Conservation (phyloP, 768 basidiomycete species). For the Amylocystis lapponica region DNA sequence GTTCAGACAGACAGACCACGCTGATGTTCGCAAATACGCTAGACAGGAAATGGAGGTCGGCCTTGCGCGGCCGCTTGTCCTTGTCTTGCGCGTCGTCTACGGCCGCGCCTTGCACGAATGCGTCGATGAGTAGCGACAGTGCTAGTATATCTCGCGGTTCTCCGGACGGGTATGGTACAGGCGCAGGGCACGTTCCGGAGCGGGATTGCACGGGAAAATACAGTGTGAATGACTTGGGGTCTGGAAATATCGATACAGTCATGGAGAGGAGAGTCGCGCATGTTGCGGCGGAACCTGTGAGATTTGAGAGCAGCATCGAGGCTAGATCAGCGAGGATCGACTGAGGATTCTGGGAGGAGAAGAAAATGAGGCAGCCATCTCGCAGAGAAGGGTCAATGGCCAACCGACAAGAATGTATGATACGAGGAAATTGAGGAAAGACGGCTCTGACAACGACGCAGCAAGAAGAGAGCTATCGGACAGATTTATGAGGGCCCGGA, state of each 20-base stretch:
- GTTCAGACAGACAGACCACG: slow-evolving; percentile 57
- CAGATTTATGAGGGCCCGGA: slow-evolving; percentile 89
- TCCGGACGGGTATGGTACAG: slow-evolving; percentile 61
- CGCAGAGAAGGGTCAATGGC: neutral
- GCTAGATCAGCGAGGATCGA: slow-evolving; percentile 91
- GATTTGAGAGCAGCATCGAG: slow-evolving; percentile 95
- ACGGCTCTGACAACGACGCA: slow-evolving; percentile 57
- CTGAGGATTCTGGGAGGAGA: slow-evolving; percentile 79
- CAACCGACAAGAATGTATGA: slow-evolving; percentile 83
- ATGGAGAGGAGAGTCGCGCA: slow-evolving; percentile 60
- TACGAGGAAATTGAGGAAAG: slow-evolving; percentile 75
- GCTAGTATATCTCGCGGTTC: slow-evolving; percentile 52
- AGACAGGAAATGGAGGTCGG: slow-evolving; percentile 83
- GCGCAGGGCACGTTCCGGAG: slow-evolving; percentile 72
- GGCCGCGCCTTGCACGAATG: slow-evolving; percentile 72
- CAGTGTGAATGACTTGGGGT: slow-evolving; percentile 40
- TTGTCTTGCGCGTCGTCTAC: slow-evolving; percentile 44
- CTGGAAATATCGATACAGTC: slow-evolving; percentile 56
- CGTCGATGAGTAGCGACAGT: slow-evolving; percentile 81
- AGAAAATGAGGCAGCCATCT: neutral
- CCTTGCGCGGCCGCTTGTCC: slow-evolving; percentile 56
- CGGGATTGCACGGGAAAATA: slow-evolving; percentile 75
- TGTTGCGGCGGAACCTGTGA: slow-evolving; percentile 68
- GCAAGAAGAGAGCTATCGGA: slow-evolving; percentile 76
- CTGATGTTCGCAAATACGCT: slow-evolving; percentile 92